These are phyloP conservation scores for Drosera spatulata DNA, from an alignment of 179 eudicot species.

Conservation along the genomic window DNA sequence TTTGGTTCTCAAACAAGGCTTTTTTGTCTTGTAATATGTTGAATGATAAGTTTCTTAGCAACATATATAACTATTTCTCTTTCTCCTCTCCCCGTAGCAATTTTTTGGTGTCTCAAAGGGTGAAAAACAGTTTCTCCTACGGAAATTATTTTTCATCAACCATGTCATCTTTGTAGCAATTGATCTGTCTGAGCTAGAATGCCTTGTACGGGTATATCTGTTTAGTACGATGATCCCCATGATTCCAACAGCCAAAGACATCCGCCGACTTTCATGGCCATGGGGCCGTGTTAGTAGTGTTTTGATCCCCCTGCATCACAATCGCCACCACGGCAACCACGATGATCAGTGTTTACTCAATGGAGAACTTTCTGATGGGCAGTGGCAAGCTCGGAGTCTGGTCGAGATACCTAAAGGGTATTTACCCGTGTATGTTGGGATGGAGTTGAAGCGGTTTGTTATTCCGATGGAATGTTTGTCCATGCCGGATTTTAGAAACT, in stretches of 20 bases:
- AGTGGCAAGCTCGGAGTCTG: conserved; percentile 5
- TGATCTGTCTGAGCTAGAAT: no score
- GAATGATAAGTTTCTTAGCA: no score
- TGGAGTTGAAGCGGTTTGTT: conserved; percentile 21
- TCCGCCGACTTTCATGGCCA: not conserved
- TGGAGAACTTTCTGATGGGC: conserved; percentile 3
- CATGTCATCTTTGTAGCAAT: no score
- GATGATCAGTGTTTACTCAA: conserved; percentile 1
- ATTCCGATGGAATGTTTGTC: conserved; percentile 33
- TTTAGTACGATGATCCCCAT: not conserved
- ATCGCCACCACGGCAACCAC: not conserved
- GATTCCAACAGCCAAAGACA: not conserved
- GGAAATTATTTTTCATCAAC: no score
- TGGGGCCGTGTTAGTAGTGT: not conserved
- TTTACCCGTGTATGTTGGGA: conserved; percentile 24
- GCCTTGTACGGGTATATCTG: no score
- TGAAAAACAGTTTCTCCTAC: no score
- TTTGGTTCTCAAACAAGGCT: no score
- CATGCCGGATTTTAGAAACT: conserved; percentile 17
- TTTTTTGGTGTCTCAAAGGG: no score
- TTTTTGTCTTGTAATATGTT: no score
- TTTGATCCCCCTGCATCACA: not conserved
- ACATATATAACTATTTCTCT: no score
- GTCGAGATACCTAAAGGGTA: conserved; percentile 10
- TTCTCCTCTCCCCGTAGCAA: no score